These are phyloP conservation scores for Beauveria asiatica DNA, from an alignment of 2,329 filamentous ascomycete genomes.

Conservation along the genomic window DNA sequence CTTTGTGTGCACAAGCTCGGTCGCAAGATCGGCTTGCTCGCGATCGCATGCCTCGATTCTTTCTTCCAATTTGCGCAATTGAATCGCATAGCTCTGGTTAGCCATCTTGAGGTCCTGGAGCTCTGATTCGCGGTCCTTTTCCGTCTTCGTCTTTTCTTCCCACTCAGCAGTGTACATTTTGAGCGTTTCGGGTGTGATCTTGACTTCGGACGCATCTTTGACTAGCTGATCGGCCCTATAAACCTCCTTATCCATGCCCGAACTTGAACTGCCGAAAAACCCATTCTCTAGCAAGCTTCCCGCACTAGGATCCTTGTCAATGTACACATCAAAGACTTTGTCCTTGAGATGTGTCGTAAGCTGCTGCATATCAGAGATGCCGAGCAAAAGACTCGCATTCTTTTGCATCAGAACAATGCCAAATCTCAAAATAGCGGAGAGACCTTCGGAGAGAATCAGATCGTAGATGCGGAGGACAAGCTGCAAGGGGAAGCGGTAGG, in stretches of 20 bases:
- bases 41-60: slow-evolving; percentile 79
- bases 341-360: slow-evolving; percentile 90
- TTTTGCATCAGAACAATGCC: slow-evolving; percentile 95
- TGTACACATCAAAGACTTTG: slow-evolving; percentile 91
- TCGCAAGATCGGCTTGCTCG: slow-evolving; percentile 85
- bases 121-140: slow-evolving; percentile 77
- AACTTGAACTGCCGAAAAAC: slow-evolving; percentile 89
- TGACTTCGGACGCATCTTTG: slow-evolving; percentile 81
- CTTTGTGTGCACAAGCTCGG: slow-evolving; percentile 83
- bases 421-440: slow-evolving; percentile 90
- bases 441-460: slow-evolving; percentile 83
- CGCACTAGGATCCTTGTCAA: slow-evolving; percentile 87
- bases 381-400: slow-evolving; percentile 69
- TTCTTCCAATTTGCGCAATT: slow-evolving; percentile 80
- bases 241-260: slow-evolving; percentile 86
- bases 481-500: slow-evolving; percentile 93
- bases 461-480: slow-evolving; percentile 96
- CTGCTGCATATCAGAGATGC: slow-evolving; percentile 83
- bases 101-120: slow-evolving; percentile 62
- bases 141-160: slow-evolving; percentile 79
- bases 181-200: slow-evolving; percentile 74
- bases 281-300: slow-evolving; percentile 90
- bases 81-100: slow-evolving; percentile 59
- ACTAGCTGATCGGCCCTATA: slow-evolving; percentile 93
- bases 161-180: slow-evolving; percentile 77